Evolutionary conservation across 1,284 basidiomycete species (phyloP).

Genomic region (Ganoderma lucidum): DNA sequence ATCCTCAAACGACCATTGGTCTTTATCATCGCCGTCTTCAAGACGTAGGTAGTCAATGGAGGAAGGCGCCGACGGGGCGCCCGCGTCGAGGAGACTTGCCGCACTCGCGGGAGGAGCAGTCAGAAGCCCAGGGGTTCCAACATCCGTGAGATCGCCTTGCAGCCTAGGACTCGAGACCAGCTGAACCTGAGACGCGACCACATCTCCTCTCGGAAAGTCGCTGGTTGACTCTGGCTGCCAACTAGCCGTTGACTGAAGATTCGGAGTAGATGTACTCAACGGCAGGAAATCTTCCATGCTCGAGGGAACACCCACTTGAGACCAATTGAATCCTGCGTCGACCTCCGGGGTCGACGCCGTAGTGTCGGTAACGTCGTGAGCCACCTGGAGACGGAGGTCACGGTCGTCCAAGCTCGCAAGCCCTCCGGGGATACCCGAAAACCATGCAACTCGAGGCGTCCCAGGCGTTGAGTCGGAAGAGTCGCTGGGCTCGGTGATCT

Average conservation of each 20-base stretch:
- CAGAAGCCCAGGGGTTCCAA: neutral
- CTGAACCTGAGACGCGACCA: neutral
- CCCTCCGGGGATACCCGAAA: slow-evolving; percentile 10
- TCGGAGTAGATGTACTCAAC: neutral
- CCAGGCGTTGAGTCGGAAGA: neutral
- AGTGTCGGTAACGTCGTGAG: neutral
- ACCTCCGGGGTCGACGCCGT: slow-evolving; percentile 9
- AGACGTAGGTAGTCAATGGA: neutral
- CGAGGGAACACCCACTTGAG: neutral
- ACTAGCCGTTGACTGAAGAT: neutral
- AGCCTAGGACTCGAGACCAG: neutral
- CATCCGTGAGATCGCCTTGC: neutral
- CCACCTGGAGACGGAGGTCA: neutral
- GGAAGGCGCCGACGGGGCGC: neutral
- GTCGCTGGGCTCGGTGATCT: slow-evolving; percentile 13
- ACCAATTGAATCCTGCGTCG: neutral
- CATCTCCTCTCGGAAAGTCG: neutral
- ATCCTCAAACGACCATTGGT: neutral
- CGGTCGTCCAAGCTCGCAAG: slow-evolving; percentile 10
- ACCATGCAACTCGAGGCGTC: slow-evolving; percentile 12
- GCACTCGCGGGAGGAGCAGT: neutral
- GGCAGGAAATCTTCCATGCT: neutral
- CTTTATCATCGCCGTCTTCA: neutral
- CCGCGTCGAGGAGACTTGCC: neutral
- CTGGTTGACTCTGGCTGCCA: neutral